Percentiles rank a stretch among this genome's conserved stretches.
Conservation (phyloP, 1,284 basidiomycete species). For the Coniferiporia weirii region DNA sequence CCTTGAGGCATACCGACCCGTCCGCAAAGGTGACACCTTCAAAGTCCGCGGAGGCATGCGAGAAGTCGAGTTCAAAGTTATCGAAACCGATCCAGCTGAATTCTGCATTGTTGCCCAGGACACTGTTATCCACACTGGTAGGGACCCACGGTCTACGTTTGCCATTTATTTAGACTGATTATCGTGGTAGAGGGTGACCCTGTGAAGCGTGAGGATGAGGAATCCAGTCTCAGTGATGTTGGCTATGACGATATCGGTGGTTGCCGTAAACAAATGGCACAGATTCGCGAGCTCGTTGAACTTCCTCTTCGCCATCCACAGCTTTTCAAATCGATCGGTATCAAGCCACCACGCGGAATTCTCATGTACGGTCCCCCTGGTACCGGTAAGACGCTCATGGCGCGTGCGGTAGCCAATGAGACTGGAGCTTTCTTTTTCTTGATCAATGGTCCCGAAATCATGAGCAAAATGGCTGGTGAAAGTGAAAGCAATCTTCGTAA, state of each 20-base stretch:
- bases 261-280: conserved; percentile 98
- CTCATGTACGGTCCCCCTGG: conserved; percentile 96
- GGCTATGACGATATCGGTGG: conserved; percentile 99
- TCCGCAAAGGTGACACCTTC: conserved; percentile 97
- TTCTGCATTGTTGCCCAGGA: conserved; percentile 98
- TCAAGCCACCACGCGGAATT: conserved; percentile 98
- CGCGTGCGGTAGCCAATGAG: conserved; percentile 98
- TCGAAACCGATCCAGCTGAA: conserved; percentile 92
- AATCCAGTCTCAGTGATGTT: conserved; percentile 93
- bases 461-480: conserved; percentile 99
- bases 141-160: conserved; percentile 21
- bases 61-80: conserved; percentile 98
- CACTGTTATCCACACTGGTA: conserved; percentile 90
- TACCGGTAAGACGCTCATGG: conserved; percentile 98
- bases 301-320: conserved; percentile 97
- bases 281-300: conserved; percentile 98
- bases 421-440: conserved; percentile 99
- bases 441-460: conserved; percentile 99
- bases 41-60: conserved; percentile 96
- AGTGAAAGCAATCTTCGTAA: conserved; percentile 96
- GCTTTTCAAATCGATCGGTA: conserved; percentile 99
- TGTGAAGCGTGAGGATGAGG: conserved; percentile 98
- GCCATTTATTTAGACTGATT: conserved; percentile 24
- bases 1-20: conserved; percentile 96
- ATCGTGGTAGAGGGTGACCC: conserved; percentile 83